Base-by-base conservation (phyloP, 371 early-diverging fungal species). In the Batkoa obscura region DNA sequence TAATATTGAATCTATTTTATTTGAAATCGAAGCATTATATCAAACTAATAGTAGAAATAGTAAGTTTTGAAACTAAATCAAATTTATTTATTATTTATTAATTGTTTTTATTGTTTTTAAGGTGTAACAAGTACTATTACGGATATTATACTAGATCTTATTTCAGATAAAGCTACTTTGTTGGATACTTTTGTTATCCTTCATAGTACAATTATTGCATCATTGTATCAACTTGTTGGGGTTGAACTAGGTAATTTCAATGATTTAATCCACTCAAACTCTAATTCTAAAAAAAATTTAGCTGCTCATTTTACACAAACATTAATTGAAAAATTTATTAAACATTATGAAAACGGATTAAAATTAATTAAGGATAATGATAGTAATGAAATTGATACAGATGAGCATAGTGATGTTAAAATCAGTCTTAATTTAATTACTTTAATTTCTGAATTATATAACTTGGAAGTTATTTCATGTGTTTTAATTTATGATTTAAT, bases 151-250 rank as follows among this genome's bases (percentile, higher is more conserved):
- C 59, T 91, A 47, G 67, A 72, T 5, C 78, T 86, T 10, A 80
- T 93, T 52, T 71, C 81, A 17, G 83, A 83, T 61, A 83, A 81
- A 55, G 70, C 81, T 46, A 84, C 85, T 63, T 68, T 95, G 51
- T 74, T 88, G 38, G 94, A 90, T 64, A 86, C 88, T 0, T 91
- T 92, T 67, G 79, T 91, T 43, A 78, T 83, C 38, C 76, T 84
- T 2, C 88, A 91, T 66, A 90, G 91, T 4, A 79, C 87, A 0
- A 74, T 93, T 35, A 75, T 90, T 10, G 85, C 87, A 1, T 76
- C 81, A 56, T 69, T 93, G 6, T 84, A 81, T 63, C 78, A 84
- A 17, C 63, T 83, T 3, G 71, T 88, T 53, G 95, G 95, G 38
- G 73, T 84, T 51, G 93, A 94, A 62, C 83, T 87, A 61, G 84